Evolutionary conservation across 352 stramenopile species (phyloP).

Genomic region (Lagenidium sp.): DNA sequence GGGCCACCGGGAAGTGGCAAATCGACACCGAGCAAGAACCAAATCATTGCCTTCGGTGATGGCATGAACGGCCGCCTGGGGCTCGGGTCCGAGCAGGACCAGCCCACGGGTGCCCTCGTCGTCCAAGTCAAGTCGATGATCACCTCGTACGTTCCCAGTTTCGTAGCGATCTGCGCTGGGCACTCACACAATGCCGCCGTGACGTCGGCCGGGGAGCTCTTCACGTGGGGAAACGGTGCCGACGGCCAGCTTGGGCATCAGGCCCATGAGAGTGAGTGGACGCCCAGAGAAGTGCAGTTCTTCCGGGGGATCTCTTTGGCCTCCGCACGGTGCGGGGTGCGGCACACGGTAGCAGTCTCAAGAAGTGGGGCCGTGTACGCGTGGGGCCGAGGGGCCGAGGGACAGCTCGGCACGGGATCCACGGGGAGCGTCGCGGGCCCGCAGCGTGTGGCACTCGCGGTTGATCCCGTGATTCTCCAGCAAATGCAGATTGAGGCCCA

Average conservation of each 20-base stretch:
- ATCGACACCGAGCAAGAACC: conserved; percentile 15
- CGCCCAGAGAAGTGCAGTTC: conserved; percentile 35
- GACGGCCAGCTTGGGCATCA: conserved; percentile 55
- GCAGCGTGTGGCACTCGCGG: conserved; percentile 11
- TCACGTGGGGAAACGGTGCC: conserved; percentile 51
- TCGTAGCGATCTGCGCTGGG: conserved; percentile 35
- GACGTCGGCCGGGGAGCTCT: conserved; percentile 36
- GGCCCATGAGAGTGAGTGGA: conserved; percentile 40
- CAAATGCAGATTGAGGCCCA: conserved; percentile 22
- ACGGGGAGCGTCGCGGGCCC: conserved; percentile 2
- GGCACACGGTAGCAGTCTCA: conserved; percentile 44
- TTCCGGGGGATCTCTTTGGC: conserved; percentile 26
- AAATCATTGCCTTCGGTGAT: conserved; percentile 59
- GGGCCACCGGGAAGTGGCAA: background rate
- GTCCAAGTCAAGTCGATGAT: conserved; percentile 16
- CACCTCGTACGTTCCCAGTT: conserved; percentile 15
- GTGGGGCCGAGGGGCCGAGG: conserved; percentile 41
- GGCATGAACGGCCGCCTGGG: conserved; percentile 59
- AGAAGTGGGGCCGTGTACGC: conserved; percentile 37
- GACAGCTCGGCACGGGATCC: conserved; percentile 29
- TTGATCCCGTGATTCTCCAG: conserved; percentile 14
- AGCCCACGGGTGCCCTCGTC: conserved; percentile 27
- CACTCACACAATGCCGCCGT: conserved; percentile 40
- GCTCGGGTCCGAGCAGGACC: conserved; percentile 39
- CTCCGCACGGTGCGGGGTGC: conserved; percentile 22